Evolutionary conservation across 2,329 filamentous ascomycete species (phyloP).

Genomic region (Achaetomium macrosporum): DNA sequence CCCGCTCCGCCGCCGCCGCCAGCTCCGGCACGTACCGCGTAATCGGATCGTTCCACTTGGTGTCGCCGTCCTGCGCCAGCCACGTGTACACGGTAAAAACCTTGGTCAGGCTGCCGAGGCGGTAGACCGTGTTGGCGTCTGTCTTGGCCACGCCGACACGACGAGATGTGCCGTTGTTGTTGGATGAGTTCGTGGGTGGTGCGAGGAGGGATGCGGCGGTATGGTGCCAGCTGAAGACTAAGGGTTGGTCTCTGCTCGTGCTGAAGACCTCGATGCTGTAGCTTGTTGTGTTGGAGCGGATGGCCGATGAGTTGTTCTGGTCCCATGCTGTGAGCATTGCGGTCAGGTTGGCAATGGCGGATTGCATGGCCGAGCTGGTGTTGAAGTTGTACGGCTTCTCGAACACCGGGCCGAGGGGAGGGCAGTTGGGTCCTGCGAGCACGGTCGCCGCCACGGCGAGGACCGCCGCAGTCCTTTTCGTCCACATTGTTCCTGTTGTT

Average conservation of each 20-base stretch:
- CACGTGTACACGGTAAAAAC: conserved; percentile 38
- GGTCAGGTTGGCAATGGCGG: conserved; percentile 29
- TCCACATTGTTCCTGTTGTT: not conserved
- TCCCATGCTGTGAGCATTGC: conserved; percentile 27
- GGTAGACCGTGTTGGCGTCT: conserved; percentile 33
- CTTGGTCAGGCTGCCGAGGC: conserved; percentile 41
- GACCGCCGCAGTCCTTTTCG: not conserved
- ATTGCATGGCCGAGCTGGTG: conserved; percentile 26
- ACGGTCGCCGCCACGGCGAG: conserved; percentile 5
- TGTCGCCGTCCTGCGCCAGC: conserved; percentile 36
- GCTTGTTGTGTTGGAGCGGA: conserved; percentile 30
- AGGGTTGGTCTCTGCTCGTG: conserved; percentile 15
- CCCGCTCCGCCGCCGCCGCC: conserved; percentile 27
- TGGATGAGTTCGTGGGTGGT: not conserved
- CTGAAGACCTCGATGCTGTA: conserved; percentile 32
- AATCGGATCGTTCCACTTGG: conserved; percentile 35
- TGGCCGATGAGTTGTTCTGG: conserved; percentile 22
- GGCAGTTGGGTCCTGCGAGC: conserved; percentile 29
- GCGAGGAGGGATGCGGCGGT: conserved; percentile 18
- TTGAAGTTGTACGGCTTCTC: conserved; percentile 30
- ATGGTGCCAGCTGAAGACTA: conserved; percentile 25
- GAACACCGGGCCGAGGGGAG: conserved; percentile 31
- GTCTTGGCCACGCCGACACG: conserved; percentile 27
- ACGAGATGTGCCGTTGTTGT: conserved; percentile 17
- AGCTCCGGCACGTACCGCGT: conserved; percentile 40